These are phyloP conservation scores for Pleurotus cornucopiae DNA, from an alignment of 768 basidiomycete species.

Conservation along the genomic window DNA sequence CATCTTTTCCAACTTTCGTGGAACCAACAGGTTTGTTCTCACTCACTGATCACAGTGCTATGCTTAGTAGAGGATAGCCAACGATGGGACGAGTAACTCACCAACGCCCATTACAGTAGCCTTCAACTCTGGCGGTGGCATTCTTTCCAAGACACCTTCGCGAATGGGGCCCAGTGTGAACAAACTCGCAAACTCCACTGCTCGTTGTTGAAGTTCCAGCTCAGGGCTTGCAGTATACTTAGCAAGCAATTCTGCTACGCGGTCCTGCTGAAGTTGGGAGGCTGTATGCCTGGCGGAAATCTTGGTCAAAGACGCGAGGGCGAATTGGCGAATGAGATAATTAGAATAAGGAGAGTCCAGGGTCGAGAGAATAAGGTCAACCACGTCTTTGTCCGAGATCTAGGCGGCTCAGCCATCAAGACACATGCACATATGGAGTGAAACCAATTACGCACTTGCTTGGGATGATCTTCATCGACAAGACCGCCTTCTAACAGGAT, in stretches of 20 bases:
- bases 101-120: conserved; percentile 94
- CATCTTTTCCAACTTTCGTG: conserved; percentile 72
- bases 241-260: conserved; percentile 74
- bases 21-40: conserved; percentile 97
- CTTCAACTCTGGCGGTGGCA: conserved; percentile 98
- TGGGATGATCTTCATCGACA: conserved; percentile 67
- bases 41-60: conserved; percentile 55
- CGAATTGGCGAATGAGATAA: conserved; percentile 86
- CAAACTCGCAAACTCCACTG: conserved; percentile 89
- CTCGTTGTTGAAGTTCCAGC: conserved; percentile 92
- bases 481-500: conserved; percentile 82
- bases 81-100: conserved; percentile 30
- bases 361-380: conserved; percentile 82
- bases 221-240: conserved; percentile 85
- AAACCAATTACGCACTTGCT: conserved; percentile 43
- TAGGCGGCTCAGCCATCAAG: conserved; percentile 21
- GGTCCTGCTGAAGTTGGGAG: conserved; percentile 62
- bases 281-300: conserved; percentile 78
- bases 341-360: conserved; percentile 95
- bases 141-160: conserved; percentile 88
- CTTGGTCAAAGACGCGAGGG: conserved; percentile 86
- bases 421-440: not conserved
- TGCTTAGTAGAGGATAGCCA: conserved; percentile 7
- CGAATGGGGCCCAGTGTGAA: conserved; percentile 74
- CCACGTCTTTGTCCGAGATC: conserved; percentile 77